Conservation (phyloP, 768 basidiomycete species). For the Psilocybe sp. region DNA sequence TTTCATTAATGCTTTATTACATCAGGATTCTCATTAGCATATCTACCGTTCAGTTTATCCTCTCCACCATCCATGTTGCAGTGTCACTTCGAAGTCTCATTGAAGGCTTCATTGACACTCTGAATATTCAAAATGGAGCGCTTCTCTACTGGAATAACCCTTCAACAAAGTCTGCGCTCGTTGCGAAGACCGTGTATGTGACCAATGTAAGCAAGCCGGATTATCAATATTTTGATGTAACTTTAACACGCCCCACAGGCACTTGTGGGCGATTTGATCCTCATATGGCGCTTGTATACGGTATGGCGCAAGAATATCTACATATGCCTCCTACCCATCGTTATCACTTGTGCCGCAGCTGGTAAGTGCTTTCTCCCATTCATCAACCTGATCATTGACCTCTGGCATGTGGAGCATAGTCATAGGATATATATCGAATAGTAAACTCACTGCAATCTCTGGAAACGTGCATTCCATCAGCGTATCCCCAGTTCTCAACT, state of each 20-base stretch:
- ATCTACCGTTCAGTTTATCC: slow-evolving; percentile 12
- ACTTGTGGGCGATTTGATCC: slow-evolving; percentile 13
- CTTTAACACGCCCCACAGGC: slow-evolving; percentile 1
- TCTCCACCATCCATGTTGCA: slow-evolving; percentile 12
- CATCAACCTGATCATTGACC: neutral
- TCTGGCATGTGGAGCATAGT: neutral
- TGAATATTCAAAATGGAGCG: neutral
- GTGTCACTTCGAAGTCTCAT: slow-evolving; percentile 5
- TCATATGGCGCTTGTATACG: slow-evolving; percentile 20
- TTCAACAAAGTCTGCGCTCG: neutral
- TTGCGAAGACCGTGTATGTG: slow-evolving; percentile 1
- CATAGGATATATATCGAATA: slow-evolving; percentile 1
- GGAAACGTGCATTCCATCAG: neutral
- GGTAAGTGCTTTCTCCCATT: neutral
- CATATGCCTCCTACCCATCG: slow-evolving; percentile 6
- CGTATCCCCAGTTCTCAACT: neutral
- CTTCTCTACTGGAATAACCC: slow-evolving; percentile 2
- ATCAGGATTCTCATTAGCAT: slow-evolving; percentile 11
- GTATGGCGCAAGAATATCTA: slow-evolving; percentile 14
- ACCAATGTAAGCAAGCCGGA: neutral
- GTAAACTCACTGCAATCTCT: neutral
- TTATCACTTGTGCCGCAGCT: neutral
- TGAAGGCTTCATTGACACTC: slow-evolving; percentile 10
- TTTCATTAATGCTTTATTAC: neutral
- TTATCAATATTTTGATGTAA: neutral